Conservation (phyloP, 345 rosid species). For the Arabidopsis suecica region DNA sequence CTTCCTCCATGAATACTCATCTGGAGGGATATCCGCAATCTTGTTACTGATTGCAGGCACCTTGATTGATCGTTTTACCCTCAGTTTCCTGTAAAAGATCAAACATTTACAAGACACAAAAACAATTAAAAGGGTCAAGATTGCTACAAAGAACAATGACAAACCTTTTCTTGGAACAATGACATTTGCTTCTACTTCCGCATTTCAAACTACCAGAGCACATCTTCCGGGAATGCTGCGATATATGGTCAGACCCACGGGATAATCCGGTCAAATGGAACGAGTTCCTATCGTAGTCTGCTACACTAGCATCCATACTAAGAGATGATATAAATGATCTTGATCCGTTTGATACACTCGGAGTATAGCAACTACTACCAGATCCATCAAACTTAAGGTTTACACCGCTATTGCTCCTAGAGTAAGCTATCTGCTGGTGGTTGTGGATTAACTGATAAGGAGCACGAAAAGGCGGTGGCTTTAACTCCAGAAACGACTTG, state of each 20-base stretch:
- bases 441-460: conserved; percentile 56
- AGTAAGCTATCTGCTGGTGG: conserved; percentile 55
- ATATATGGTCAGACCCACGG: conserved; percentile 54
- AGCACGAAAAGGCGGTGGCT: conserved; percentile 54
- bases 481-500: conserved; percentile 53
- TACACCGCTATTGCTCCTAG: conserved; percentile 57
- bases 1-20: conserved; percentile 87
- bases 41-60: conserved; percentile 91
- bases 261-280: conserved; percentile 66
- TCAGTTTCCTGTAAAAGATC: conserved; percentile 56
- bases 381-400: conserved; percentile 70
- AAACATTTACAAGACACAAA: conserved; percentile 26
- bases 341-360: conserved; percentile 61
- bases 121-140: background rate
- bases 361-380: conserved; percentile 52
- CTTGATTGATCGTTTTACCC: conserved; percentile 70
- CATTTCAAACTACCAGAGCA: conserved; percentile 71
- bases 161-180: conserved; percentile 81
- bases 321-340: conserved; percentile 71
- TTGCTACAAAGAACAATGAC: conserved; percentile 1
- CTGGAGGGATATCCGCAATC: conserved; percentile 85
- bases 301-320: conserved; percentile 65
- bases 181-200: conserved; percentile 64
- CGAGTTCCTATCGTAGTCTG: conserved; percentile 53
- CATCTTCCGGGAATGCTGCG: conserved; percentile 57